Percentiles rank a stretch among this genome's conserved stretches.
These are phyloP conservation scores for Dryadomyces sulphureus DNA, from an alignment of 2,329 filamentous ascomycete species.

Conservation along the genomic window DNA sequence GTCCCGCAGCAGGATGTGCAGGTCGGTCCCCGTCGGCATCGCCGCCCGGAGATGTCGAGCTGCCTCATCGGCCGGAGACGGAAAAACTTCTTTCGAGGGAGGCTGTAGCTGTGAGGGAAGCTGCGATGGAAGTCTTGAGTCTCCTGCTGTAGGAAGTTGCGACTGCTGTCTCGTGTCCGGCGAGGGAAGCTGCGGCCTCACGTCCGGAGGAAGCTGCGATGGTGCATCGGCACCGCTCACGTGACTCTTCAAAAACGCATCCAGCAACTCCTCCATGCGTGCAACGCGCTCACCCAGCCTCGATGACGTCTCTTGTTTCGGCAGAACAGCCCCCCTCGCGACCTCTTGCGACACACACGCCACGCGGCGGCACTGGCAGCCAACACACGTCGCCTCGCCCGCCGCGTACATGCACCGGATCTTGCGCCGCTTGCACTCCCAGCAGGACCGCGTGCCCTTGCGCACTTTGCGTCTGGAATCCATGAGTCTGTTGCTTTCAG, in stretches of 20 bases:
- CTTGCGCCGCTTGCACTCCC: slow-evolving; percentile 42
- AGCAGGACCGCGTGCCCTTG: slow-evolving; percentile 32
- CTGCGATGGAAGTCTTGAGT: too few species aligned
- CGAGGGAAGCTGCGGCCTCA: too few species aligned
- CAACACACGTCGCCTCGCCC: slow-evolving; percentile 23
- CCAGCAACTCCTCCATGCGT: slow-evolving; percentile 3
- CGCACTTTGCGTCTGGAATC: slow-evolving; percentile 8
- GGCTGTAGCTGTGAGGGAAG: too few species aligned
- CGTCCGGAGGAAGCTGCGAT: too few species aligned
- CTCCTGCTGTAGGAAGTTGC: too few species aligned
- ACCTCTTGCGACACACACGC: slow-evolving; percentile 32
- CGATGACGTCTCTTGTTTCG: slow-evolving; percentile 19
- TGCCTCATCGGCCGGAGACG: background rate
- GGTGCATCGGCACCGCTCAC: too few species aligned
- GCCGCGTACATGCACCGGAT: slow-evolving; percentile 29
- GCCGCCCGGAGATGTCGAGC: background rate
- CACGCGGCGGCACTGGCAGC: slow-evolving; percentile 26
- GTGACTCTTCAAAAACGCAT: background rate
- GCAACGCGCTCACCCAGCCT: slow-evolving; percentile 6
- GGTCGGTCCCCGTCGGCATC: slow-evolving; percentile 2
- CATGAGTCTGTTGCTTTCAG: too few species aligned
- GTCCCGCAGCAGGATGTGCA: slow-evolving; percentile 5
- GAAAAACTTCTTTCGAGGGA: too few species aligned
- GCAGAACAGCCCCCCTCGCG: slow-evolving; percentile 14
- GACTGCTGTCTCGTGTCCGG: too few species aligned